Conservation (phyloP, 352 stramenopile species). For the Pilasporangium apinafurcum region DNA sequence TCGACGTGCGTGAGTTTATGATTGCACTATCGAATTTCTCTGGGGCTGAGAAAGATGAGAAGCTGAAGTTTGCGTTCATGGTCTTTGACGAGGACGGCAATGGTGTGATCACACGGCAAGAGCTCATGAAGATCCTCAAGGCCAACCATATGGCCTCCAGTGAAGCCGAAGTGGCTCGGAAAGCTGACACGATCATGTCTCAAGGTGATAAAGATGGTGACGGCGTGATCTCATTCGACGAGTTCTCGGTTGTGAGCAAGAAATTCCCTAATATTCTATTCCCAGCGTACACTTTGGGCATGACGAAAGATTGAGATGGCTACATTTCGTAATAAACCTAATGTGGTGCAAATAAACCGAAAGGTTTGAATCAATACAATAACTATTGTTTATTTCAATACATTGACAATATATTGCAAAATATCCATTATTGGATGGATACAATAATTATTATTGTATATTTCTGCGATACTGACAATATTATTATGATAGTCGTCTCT, state of each 20-base stretch:
- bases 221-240: slow-evolving; percentile 96
- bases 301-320: slow-evolving; percentile 53
- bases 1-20: slow-evolving; percentile 93
- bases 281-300: slow-evolving; percentile 72
- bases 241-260: slow-evolving; percentile 95
- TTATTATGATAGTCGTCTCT: no score
- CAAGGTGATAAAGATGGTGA: slow-evolving; percentile 95
- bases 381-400: no score
- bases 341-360: not conserved
- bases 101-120: slow-evolving; percentile 91
- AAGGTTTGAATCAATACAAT: no score
- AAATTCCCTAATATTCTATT: slow-evolving; percentile 97
- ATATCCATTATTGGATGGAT: no score
- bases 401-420: no score
- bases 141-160: slow-evolving; percentile 93
- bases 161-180: slow-evolving; percentile 90
- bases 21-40: slow-evolving; percentile 94
- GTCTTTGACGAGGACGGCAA: slow-evolving; percentile 95
- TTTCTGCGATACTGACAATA: no score
- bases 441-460: no score
- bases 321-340: no score
- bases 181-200: slow-evolving; percentile 96
- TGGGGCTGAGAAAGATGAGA: slow-evolving; percentile 92
- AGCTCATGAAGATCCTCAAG: slow-evolving; percentile 94
- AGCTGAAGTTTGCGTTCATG: slow-evolving; percentile 96